Base-by-base conservation (phyloP, 345 rosid species). In the Cardamine resedifolia region DNA sequence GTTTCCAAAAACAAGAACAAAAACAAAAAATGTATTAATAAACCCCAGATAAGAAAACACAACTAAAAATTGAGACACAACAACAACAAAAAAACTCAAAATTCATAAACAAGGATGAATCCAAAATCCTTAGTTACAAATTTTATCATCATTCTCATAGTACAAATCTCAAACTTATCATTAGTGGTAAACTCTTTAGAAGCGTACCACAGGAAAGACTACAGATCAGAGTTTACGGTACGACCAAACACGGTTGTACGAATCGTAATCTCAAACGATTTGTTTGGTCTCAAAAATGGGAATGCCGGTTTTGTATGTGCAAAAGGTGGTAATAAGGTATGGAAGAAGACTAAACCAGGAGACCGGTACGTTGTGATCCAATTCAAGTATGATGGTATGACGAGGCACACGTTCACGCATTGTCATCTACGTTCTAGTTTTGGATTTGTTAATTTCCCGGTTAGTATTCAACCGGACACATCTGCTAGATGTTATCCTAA, bases 251-350 rank as follows among this genome's bases (percentile, higher is more conserved):
- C 70, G 4, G 28, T 62, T 19, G 79, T 76, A 26, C 50, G 70
- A 18, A 61, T 69, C 7, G 70, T 76, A 24, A 68, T 76, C 34
- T 19, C 70, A n/a, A 76, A 76, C 16, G 70, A 76, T 24, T 11
- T 76, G 14, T 24, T 23, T 21, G 74, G 65, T 53, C 8, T 44
- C 6, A 69, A 62, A 58, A 69, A 61, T 7, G 74, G 65, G 28
- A 75, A 75, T 12, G 79, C 79, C 5, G 79, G 79, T 51, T 76
- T 76, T 27, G 75, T 76, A 53, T 76, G 79, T 15, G 18, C 56
- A 39, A 63, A 52, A 10, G n/a, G 9, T n/a, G 64, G 59, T 10
- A 55, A 19, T 7, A 45, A 52, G 12, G 51, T 75, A 30, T 75
- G 79, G 79, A 75, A 19, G 10, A 75, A 69, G 33, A 61, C 10